These are phyloP conservation scores for Claviceps pazoutovae DNA, from an alignment of 2,329 filamentous ascomycete species.

Conservation along the genomic window DNA sequence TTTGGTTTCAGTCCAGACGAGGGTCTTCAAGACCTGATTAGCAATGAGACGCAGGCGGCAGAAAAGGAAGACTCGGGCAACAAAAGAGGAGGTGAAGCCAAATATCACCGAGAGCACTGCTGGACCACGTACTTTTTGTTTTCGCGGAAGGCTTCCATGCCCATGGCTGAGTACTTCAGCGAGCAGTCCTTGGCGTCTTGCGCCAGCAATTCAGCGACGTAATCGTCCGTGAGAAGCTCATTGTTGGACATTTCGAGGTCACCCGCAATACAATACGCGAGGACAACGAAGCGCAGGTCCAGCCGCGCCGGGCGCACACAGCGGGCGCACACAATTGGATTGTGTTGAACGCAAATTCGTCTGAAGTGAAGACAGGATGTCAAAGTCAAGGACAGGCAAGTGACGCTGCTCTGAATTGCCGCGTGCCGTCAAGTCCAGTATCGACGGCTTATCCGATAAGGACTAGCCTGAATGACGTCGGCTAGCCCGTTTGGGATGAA, in stretches of 20 bases:
- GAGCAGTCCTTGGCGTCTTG: constrained; percentile 66
- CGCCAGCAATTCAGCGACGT: constrained; percentile 65
- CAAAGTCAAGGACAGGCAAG: neutral
- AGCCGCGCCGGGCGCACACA: neutral
- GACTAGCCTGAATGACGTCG: neutral
- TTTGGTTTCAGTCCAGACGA: constrained; percentile 72
- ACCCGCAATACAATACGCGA: neutral
- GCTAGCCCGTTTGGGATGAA: constrained; percentile 6
- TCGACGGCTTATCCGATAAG: no score
- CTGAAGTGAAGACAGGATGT: neutral
- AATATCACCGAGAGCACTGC: neutral
- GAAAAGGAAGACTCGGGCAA: no score
- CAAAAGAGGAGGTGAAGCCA: no score
- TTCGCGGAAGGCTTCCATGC: constrained; percentile 42
- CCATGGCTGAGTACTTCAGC: constrained; percentile 59
- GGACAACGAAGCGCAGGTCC: no score
- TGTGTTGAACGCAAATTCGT: neutral
- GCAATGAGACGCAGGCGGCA: neutral
- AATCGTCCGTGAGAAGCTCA: constrained; percentile 55
- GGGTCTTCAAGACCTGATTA: constrained; percentile 31
- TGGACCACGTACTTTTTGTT: constrained; percentile 31
- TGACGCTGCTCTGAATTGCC: no score
- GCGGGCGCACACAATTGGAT: neutral
- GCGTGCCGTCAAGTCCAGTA: no score
- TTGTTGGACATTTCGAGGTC: constrained; percentile 25